phyloP scores from a whole-genome alignment of 1,139 yeast species.

The Candida frijolesensis region DNA sequence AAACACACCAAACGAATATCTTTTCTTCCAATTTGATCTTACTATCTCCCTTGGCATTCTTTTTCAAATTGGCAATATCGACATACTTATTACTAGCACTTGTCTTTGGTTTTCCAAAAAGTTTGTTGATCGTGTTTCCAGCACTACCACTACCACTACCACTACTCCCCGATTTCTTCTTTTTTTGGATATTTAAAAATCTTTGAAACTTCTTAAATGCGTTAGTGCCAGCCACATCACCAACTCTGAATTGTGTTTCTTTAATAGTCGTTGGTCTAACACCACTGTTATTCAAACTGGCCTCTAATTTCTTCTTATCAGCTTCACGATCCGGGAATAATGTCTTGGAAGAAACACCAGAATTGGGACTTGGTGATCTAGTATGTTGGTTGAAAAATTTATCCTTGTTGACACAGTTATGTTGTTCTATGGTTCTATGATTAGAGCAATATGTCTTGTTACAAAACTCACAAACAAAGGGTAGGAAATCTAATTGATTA shows the following conservation, averaged over 20 bases:
- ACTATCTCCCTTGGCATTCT: constrained; percentile 68
- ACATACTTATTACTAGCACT: constrained; percentile 19
- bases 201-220: constrained; percentile 51
- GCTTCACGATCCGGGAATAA: constrained; percentile 60
- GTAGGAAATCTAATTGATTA: constrained; percentile 66
- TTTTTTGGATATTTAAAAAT: constrained; percentile 41
- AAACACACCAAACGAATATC: constrained; percentile 61
- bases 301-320: constrained; percentile 43
- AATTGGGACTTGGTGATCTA: constrained; percentile 13
- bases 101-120: constrained; percentile 18
- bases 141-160: constrained; percentile 10
- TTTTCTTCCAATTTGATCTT: constrained; percentile 58
- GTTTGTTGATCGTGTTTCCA: constrained; percentile 16
- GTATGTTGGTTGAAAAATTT: constrained; percentile 17
- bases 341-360: constrained; percentile 35
- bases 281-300: constrained; percentile 25
- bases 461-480: constrained; percentile 65
- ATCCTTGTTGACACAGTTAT: constrained; percentile 40
- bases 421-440: constrained; percentile 54
- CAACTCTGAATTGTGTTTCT: constrained; percentile 28
- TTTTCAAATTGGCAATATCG: constrained; percentile 40
- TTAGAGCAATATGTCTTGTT: constrained; percentile 56
- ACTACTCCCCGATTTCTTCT: constrained; percentile 14
- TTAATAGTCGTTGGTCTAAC: constrained; percentile 31
- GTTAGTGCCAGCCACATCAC: constrained; percentile 30